Evolutionary conservation across 2,329 filamentous ascomycete species (phyloP), one percentile per base, ranked within the genome.

Genomic region (Colletotrichum musicola): DNA sequence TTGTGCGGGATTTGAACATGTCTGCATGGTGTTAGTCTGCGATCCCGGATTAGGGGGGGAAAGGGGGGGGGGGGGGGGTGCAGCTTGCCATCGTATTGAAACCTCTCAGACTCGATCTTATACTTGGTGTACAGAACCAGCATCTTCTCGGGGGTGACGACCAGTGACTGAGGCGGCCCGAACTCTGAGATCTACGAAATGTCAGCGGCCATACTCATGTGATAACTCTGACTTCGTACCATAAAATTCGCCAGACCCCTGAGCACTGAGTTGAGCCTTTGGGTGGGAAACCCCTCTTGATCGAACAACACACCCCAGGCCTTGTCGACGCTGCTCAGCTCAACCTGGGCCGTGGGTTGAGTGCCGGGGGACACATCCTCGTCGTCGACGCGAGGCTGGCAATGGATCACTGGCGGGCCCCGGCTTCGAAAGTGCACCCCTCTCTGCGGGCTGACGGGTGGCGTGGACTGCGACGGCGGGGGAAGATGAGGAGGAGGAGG

Each of bases 221-320:
- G 9, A 25, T 7, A 38, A 51, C 4, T 1, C 20, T n/a, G 20
- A 47, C 18, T 1, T 78, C 86, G 74, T 81, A 94, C 92, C 74
- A 97, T 81, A 76, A 94, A 90, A 62, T 89, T 84, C 13, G 93
- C 93, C 64, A 97, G 82, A 0, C 93, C 93, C 63, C 89, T 85
- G 56, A 97, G 81, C 46, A 96, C 89, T 71, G 94, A 88, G 0
- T 88, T 87, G 16, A 95, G 84, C 59, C 93, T 85, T 55, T 84
- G 79, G 0, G 93, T 95, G 1, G 92, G 89, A 64, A 86, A 85
- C 0, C 90, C 92, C 30, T 89, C 84, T 3, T 84, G 81, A 54
- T 92, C 89, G 75, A 97, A 97, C 3, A 97, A 78, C 10, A 84
- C 84, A 6, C 93, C 92, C 94, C 94, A 97, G 75, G 90, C 90